Conservation (phyloP, 106 monocot genomes). For the Gastrodia elata region DNA sequence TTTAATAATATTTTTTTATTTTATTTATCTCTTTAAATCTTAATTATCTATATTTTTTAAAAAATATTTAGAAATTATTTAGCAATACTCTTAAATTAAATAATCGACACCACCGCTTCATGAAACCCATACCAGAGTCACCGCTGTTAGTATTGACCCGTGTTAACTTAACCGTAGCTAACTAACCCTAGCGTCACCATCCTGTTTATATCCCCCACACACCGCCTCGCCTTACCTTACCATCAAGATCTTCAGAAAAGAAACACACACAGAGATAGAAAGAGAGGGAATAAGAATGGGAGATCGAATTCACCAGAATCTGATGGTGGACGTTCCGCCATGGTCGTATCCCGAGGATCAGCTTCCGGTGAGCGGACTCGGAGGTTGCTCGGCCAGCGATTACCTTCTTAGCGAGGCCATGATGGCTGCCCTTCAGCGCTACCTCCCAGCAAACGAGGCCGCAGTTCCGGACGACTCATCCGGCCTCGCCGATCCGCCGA, state of each 20-base stretch:
- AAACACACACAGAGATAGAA: background rate
- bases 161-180: conserved; percentile 23
- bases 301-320: conserved; percentile 18
- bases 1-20: too few relatives aligned
- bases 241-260: background rate
- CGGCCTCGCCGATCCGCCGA: conserved; percentile 8
- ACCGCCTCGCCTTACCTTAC: background rate
- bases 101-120: background rate
- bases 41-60: too few relatives aligned
- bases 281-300: conserved; percentile 14
- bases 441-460: conserved; percentile 12
- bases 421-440: conserved; percentile 26
- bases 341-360: conserved; percentile 24
- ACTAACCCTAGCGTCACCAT: background rate
- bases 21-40: too few relatives aligned
- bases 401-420: conserved; percentile 11
- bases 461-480: conserved; percentile 3
- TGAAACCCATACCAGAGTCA: background rate
- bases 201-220: conserved; percentile 24
- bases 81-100: background rate
- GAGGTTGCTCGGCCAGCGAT: background rate
- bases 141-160: too few relatives aligned
- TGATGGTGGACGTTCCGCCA: conserved; percentile 35
- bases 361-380: background rate
- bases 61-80: too few relatives aligned